Base-by-base conservation (phyloP, 306 rosid species). In the Castanea sativa region DNA sequence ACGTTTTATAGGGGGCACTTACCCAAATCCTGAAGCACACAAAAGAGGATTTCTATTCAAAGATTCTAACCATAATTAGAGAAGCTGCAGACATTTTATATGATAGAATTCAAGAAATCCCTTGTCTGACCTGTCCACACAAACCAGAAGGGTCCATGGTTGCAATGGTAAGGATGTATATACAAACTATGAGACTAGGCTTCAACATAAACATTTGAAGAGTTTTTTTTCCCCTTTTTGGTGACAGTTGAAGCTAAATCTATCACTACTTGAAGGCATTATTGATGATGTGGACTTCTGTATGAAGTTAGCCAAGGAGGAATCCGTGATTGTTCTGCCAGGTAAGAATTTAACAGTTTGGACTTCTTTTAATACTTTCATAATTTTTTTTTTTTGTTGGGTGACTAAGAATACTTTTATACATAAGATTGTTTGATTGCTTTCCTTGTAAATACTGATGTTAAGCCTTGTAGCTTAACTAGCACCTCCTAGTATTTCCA, bases 81-180 rank as follows among this genome's bases (percentile, higher is more conserved):
- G 86, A 87, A 75, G 73, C 78, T 75, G 89, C 86, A 69, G 82
- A 90, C 71, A 35, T 83, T 65, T 77, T 85, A 35, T 85, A 77
- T 71, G 90, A 84, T 41, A 59, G 75, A 77, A 60, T 88, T 14
- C 74, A 88, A 77, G 90, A 76, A 75, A 92, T 90, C 21, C 83
- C 94, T 74, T 85, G 90, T 83, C 84, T 92, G 60, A 85, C 83
- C 67, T 92, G 91, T 64, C 92, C 89, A 29, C 83, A 86, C 68
- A 90, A 87, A 79, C 97, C 94, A n/a, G 90, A 92, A 77, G 92
- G 91, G 51, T 83, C 94, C 78, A 83, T 92, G 94, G 16, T 69
- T 71, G 89, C 73, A 4, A 80, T 92, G 97, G 97, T 89, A 76
- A 45, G 87, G 55, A 51, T 14, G 3, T 21, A 56, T 19, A 55